Base-by-base conservation (phyloP, 1,284 basidiomycete species). In the Rhodotorula sp. region DNA sequence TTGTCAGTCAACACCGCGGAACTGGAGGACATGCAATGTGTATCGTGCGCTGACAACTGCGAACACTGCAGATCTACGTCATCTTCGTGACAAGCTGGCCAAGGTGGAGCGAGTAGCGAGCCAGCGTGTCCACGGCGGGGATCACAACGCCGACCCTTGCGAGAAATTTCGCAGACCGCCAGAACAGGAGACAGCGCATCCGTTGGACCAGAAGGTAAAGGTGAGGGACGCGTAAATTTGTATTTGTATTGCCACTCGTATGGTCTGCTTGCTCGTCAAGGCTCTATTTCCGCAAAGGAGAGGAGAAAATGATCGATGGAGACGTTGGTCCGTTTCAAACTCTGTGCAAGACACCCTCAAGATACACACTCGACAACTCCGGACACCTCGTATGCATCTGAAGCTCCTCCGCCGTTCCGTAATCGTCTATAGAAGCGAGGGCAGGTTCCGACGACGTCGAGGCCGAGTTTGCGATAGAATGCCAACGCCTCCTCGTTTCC, bases 311-410 rank as follows among this genome's bases (percentile, higher is more conserved):
- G 34, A 1, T 39, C 34, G 34, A 39, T 39, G 34, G 1, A 39
- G 34, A 39, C 5, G 39, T 10, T 43, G 39, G 10, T 43, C 10
- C 39, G 51, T n/a, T 52, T n/a, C n/a, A 16, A 3, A 56, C 1
- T 12, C 10, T 29, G 29, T 31, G 5, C 15, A 15, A 14, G 16
- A 56, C 15, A 14, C 15, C 26, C 54, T 16, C 26, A n/a, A 15
- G 64, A 43, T 43, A 14, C 10, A n/a, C 56, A 49, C 16, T 51
- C 60, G 47, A 70, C 43, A 7, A 61, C 47, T 5, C 67, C 67
- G 18, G 58, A 66, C 66, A 68, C 64, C 47, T 72, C 63, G 5
- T 62, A 46, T 21, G 58, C 70, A 26, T 64, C 64, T 7, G 64
- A 18, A 26, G 26, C 62, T 15, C 12, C n/a, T 12, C 65, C 65